phyloP scores from a whole-genome alignment of 768 basidiomycete species.

The Mrakia gelida region DNA sequence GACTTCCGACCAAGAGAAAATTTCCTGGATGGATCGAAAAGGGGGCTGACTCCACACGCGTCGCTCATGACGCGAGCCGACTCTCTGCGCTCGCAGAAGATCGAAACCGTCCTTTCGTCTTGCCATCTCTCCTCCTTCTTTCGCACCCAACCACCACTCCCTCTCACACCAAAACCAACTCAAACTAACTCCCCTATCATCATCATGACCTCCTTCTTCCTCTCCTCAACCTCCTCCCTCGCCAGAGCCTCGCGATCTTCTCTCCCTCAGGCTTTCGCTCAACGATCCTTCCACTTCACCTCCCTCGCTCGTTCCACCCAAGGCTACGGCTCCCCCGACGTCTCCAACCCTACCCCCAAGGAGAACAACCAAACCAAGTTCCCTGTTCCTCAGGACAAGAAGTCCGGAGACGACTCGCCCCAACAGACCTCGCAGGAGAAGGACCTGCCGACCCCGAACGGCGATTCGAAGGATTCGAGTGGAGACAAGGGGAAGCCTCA shows the following conservation, averaged over 20 bases:
- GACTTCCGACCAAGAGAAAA: too few relatives aligned
- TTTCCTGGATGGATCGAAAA: too few relatives aligned
- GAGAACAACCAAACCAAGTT: conserved; percentile 1
- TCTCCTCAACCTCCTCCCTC: not conserved
- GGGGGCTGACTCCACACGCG: too few relatives aligned
- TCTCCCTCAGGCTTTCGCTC: too few relatives aligned
- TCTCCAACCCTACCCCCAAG: not conserved
- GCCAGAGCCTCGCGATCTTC: not conserved
- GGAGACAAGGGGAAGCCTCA: not conserved
- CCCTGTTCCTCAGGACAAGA: not conserved
- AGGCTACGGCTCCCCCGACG: conserved; percentile 9
- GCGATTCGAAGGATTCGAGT: not conserved
- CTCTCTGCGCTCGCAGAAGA: not conserved
- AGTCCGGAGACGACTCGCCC: not conserved
- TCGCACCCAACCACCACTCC: not conserved
- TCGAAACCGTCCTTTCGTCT: not conserved
- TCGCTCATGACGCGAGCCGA: too few relatives aligned
- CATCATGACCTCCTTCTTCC: not conserved
- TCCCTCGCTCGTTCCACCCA: not conserved
- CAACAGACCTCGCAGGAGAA: not conserved
- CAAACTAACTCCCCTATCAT: not conserved
- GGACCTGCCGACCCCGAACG: not conserved
- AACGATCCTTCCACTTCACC: conserved; percentile 5
- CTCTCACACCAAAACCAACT: not conserved
- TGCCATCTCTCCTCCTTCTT: not conserved